These are phyloP conservation scores for Akanthomyces dipterigenus DNA, from an alignment of 2,329 filamentous ascomycete genomes.

Conservation along the genomic window DNA sequence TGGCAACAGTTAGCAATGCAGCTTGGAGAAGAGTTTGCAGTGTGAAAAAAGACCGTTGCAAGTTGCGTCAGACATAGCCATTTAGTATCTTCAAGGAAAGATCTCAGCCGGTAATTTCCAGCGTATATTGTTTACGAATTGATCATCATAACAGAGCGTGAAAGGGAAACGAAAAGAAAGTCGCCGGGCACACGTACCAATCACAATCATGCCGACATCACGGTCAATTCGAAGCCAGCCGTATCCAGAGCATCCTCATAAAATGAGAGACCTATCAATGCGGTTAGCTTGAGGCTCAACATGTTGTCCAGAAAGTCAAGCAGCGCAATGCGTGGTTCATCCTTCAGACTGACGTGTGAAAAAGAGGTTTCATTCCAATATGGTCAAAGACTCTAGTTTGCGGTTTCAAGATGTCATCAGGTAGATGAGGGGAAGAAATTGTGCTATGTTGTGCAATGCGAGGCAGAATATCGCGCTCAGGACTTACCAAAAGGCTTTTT, in stretches of 20 bases:
- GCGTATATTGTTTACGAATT: constrained; percentile 62
- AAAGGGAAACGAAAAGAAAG: not conserved
- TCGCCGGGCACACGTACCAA: constrained; percentile 24
- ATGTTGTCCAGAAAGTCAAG: not conserved
- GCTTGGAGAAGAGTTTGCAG: not conserved
- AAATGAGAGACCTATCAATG: not conserved
- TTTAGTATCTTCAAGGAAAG: constrained; percentile 70
- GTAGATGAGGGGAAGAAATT: constrained; percentile 21
- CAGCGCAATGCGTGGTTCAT: constrained; percentile 10
- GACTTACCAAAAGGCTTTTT: constrained; percentile 23
- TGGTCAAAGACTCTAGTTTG: constrained; percentile 98
- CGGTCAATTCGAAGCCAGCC: not conserved
- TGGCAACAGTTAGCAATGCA: constrained; percentile 26
- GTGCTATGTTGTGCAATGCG: constrained; percentile 10
- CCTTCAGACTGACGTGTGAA: constrained; percentile 90
- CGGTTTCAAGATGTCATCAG: constrained; percentile 81
- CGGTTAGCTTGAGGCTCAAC: constrained; percentile 4
- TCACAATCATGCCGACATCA: constrained; percentile 3
- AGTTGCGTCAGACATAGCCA: constrained; percentile 73
- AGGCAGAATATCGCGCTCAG: not conserved
- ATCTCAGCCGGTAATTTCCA: constrained; percentile 96
- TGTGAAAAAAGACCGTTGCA: constrained; percentile 15
- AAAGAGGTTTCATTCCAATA: constrained; percentile 73
- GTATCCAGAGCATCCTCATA: not conserved
- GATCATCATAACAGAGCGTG: constrained; percentile 45